Percentiles rank a stretch among this genome's conserved stretches.
phyloP scores from a whole-genome alignment of 768 basidiomycete genomes.

The Mycena filopes region DNA sequence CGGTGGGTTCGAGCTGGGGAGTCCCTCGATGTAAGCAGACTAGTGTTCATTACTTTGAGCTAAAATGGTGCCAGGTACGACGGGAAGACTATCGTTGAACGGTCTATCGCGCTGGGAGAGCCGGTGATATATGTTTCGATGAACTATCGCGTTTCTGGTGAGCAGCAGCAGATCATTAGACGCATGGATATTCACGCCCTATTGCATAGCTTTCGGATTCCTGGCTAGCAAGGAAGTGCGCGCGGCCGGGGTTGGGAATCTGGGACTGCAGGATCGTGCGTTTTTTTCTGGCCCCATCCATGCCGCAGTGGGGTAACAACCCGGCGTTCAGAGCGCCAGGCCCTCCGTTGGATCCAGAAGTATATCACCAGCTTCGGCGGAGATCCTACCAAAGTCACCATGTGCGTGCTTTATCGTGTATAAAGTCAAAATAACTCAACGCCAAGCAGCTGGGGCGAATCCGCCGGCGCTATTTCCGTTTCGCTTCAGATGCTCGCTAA shows the following conservation, averaged over 20 bases:
- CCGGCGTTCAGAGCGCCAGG: conserved; percentile 57
- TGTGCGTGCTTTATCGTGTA: conserved; percentile 47
- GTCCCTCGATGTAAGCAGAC: conserved; percentile 44
- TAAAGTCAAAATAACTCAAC: conserved; percentile 5
- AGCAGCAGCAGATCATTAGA: too few species aligned
- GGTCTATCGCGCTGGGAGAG: conserved; percentile 53
- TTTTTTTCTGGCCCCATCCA: conserved; percentile 8
- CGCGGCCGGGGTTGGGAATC: conserved; percentile 64
- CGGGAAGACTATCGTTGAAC: conserved; percentile 53
- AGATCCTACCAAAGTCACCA: conserved; percentile 68
- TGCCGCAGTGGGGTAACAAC: background rate
- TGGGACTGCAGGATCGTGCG: conserved; percentile 76
- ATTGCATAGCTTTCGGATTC: conserved; percentile 68
- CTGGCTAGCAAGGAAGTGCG: conserved; percentile 59
- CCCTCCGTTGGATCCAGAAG: conserved; percentile 73
- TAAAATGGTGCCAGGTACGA: conserved; percentile 47
- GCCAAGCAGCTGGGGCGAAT: conserved; percentile 50
- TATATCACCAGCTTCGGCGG: conserved; percentile 75
- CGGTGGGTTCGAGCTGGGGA: conserved; percentile 58
- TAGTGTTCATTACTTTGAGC: background rate
- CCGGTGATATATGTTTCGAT: conserved; percentile 65
- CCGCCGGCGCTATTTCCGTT: conserved; percentile 64
- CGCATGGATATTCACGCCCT: background rate
- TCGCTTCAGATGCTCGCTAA: conserved; percentile 61
- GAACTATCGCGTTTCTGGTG: conserved; percentile 58